A percentile compares a stretch with the other conserved stretches of the same genome.
phyloP scores from a whole-genome alignment of 2,329 filamentous ascomycete species.

The Mycosphaerella sp. region DNA sequence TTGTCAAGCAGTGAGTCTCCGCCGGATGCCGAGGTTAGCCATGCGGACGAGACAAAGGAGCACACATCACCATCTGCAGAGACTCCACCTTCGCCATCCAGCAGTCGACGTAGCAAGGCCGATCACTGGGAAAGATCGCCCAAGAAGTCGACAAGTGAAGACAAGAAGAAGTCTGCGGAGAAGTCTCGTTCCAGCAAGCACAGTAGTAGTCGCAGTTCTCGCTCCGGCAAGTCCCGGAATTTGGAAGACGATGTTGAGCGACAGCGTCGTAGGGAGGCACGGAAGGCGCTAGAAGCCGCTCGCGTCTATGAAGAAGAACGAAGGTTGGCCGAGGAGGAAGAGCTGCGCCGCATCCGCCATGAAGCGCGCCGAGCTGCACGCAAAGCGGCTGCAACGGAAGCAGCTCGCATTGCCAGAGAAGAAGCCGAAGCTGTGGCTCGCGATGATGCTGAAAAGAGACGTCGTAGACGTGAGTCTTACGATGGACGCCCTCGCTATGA shows the following conservation, averaged over 20 bases:
- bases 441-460: conserved; percentile 20
- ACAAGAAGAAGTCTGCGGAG: conserved; percentile 18
- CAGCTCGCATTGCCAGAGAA: conserved; percentile 17
- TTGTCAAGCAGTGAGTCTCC: neutral
- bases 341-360: conserved; percentile 23
- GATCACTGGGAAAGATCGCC: conserved; percentile 25
- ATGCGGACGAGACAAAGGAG: neutral
- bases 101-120: conserved; percentile 23
- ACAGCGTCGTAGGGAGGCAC: conserved; percentile 16
- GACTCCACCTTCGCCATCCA: conserved; percentile 22
- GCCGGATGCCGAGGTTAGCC: neutral
- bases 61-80: neutral
- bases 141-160: conserved; percentile 13
- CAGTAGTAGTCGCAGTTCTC: conserved; percentile 17
- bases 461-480: conserved; percentile 13
- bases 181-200: conserved; percentile 21
- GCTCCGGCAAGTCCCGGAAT: conserved; percentile 16
- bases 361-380: conserved; percentile 25
- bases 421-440: conserved; percentile 20
- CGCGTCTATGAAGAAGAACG: conserved; percentile 23
- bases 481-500: conserved; percentile 7
- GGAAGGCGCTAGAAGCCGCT: conserved; percentile 21
- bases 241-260: conserved; percentile 23
- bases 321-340: conserved; percentile 24
- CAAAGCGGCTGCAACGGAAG: conserved; percentile 26